Evolutionary conservation across 192 early-diverging fungal genomes (phyloP), one percentile per base, ranked within the genome.

Genomic region (Backusella morwellensis): DNA sequence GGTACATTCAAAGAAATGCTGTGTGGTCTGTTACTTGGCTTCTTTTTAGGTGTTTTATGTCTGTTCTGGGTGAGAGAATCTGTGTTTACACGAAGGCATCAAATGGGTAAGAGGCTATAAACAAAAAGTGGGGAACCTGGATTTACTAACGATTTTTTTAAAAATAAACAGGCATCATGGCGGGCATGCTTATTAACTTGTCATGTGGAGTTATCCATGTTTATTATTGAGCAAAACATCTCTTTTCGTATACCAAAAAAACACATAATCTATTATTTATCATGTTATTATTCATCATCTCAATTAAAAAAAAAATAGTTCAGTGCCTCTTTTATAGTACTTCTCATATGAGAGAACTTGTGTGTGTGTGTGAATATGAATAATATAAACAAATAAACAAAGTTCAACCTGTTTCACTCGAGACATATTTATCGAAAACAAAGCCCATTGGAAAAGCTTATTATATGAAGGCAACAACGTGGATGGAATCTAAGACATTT

Each of bases 11-110:
- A 82, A 35, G 85, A 89, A 74, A 85, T 90, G 76, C 79, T 90
- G 19, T 86, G 82, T 73, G 88, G 88, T 1, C 76, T 90, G 4
- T 81, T 88, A 59, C 72, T 90, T 4, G 88, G 88, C 0, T 87
- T 88, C 54, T 90, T 88, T 40, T 74, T 90, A 68, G 88, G 88
- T 5, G 21, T 90, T 9, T 80, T 90, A 1, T 84, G 82, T 12
- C 42, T 87, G 63, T 87, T 90, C 44, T 88, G 86, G 88, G 81
- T 85, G 59, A 79, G 81, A 23, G 88, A 90, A 71, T 83, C 85
- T 6, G 85, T 88, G 11, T 88, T 88, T 66, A 85, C 85, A 9
- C 72, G 85, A 34, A 66, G 82, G 23, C 86, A 88, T 59, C 85
- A 88, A 59, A 79, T 87, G 70, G 88, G 88, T 87, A 59, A 59